Base-by-base conservation (phyloP, 352 stramenopile genomes). In the Lagenidium sp. region DNA sequence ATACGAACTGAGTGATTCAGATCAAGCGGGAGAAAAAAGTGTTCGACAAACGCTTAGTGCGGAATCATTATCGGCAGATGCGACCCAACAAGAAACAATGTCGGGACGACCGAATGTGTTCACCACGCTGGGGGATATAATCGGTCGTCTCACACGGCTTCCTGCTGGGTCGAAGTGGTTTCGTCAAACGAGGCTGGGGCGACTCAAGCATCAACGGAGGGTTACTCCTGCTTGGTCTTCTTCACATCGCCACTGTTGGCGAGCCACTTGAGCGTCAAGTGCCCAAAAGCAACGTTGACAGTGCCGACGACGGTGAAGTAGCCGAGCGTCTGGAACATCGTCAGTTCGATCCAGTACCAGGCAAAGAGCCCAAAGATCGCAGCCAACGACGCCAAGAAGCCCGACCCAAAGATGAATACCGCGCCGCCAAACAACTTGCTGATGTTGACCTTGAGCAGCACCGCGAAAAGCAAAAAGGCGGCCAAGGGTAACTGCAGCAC, bases 261-360 rank as follows among this genome's bases (percentile, higher is more conserved):
- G 24, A 91, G 72, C 29, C 59, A 64, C 62, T 87, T 85, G 46
- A 93, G 66, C 55, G 80, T 86, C 26, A 85, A 57, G 55, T 89
- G 80, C 28, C 80, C 77, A 30, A 72, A 85, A 53, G 52, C 67
- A 19, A 92, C 43, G 49, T 67, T 76, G 24, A 70, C 64, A 13
- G 53, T 57, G 36, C 70, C 64, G 45, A 93, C 46, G 26, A 84
- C 64, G 13, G 56, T 68, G 30, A 93, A 55, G 57, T 88, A 90
- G 22, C 68, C 66, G 39, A 93, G 54, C 39, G 76, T 89, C 43
- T 67, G 65, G 70, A 82, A 90, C 81, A 95, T 94, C 44, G 80
- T 94, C 51, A 95, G 66, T 59, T 88, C 65, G 36, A 92, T 65
- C 84, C 84, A 95, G 72, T 94, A 94, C 36, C 72, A 55, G 18